Base-by-base conservation (phyloP, 2,329 filamentous ascomycete genomes). In the Xylariaceae sp. region DNA sequence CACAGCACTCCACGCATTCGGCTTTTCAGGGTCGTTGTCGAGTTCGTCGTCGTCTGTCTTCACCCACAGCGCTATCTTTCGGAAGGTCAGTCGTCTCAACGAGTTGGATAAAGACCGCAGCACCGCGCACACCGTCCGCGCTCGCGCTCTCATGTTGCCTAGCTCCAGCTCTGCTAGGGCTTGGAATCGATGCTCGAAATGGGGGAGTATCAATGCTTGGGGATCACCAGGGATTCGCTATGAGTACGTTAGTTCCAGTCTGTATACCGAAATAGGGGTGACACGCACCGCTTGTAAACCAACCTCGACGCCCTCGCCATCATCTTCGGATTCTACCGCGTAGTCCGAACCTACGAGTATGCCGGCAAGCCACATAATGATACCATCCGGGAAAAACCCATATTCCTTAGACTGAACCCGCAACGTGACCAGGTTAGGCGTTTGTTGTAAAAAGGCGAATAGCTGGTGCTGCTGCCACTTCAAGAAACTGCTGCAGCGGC, bases 401-500 rank as follows among this genome's bases (percentile, higher is more conserved):
- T 48, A 41, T 3, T 60, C 53, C 45, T 59, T 60, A 1, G 60
- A 60, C 30, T 42, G 40, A 2, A 65, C 47, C 16, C 63, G 51
- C 16, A 65, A 56, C 22, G 19, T 53, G n/a, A 46, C 42, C 1
- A 65, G 49, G 32, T 63, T 63, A 4, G 63, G 61, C 10, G 61
- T 59, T 10, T 53, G 45, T 26, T 60, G 59, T 40, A 65, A 57
- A 18, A 65, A 53, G 9, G 45, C 42, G 26, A 63, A 63, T 16
- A 65, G 18, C 30, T 63, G 61, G 18, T 65, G 61, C 2, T 47
- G 50, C 34, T 65, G 59, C 63, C 63, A 65, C 8, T 13, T 53
- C 6, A 63, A 41, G 44, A 65, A 65, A 22, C 48, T 59, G 2
- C 47, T 43, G 8, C 59, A 62, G 6, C 58, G 57, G n/a, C 43